Base-by-base conservation (phyloP, 1,139 yeast species). In the Suhomyces anneliseae region DNA sequence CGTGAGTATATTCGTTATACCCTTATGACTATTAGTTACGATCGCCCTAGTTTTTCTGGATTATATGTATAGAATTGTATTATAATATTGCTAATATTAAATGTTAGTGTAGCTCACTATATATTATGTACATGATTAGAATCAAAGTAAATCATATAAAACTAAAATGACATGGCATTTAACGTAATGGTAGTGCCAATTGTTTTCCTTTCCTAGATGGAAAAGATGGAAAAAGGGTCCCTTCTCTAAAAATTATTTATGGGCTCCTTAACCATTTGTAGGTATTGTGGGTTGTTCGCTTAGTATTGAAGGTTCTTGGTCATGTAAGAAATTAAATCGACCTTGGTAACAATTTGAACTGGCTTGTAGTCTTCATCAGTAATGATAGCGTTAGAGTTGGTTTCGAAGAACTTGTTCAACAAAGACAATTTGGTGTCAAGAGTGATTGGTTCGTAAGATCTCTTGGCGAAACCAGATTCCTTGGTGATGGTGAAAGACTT, bases 331-430 rank as follows among this genome's bases (percentile, higher is more conserved):
- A 89, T 76, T 65, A 89, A 76, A 66, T 89, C 96, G 59, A 89
- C 95, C 75, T 89, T 89, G 54, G 96, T 88, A 50, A 88, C 96
- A 51, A 89, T 85, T 65, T 89, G 95, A 42, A 87, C 79, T 43
- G 96, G 95, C 63, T 79, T 85, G 62, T 81, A 76, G 27, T 81
- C 84, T 8, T 65, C 69, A 61, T 86, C 93, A 44, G 96, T 88
- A 52, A 89, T 87, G 59, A 89, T 82, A 34, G 95, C 96, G 58
- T 89, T 85, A 10, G 96, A 87, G 69, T 88, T 85, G 62, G 86
- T 87, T 73, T 89, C 96, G 59, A 89, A 89, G 69, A 89, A 89
- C 59, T 81, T 79, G 73, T 85, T 87, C 67, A 89, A 77, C 51
- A 85, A 85, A 39, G 79, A 66, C 61, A 89, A 76, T 46, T 86